Base-by-base conservation (phyloP, 306 rosid genomes). In the Ziziphus jujuba region DNA sequence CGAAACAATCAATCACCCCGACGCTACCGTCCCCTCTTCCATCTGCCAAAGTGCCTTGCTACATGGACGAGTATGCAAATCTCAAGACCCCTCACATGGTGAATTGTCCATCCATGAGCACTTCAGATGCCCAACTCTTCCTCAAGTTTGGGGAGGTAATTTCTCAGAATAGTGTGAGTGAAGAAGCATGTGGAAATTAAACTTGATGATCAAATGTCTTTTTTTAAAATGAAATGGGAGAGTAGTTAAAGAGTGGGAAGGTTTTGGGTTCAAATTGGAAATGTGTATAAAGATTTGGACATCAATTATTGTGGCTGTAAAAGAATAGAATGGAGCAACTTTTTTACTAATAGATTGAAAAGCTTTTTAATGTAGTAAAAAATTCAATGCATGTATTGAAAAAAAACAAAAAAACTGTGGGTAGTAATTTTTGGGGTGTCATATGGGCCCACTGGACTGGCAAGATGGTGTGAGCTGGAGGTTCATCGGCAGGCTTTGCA, bases 111-210 rank as follows among this genome's bases (percentile, higher is more conserved):
- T 87, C 98, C 13, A 89, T 91, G 91, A 91, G 98, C 73, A 82
- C 95, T 56, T 89, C 96, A 1, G 96, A 91, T 59, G 98, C 96
- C 0, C 98, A 89, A 53, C 92, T 89, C 35, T 91, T 91, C 72
- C 87, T 89, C 61, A 89, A 91, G 74, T 91, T 91, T 47, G 96
- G 98, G 47, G 98, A 91, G 85, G 98, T 91, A 51, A 91, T 91
- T 66, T 87, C 98, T 52, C 96, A 85, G 49, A 89, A 87, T 82
- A 91, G 95, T 40, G 87, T 40, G 87, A 74, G 77, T 83, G 79
- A 85, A 43, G 10, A 45, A 61, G 61, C 45, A 47, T 62, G 67
- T 45, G 9, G 38, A 8, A 22, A 21, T 33, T 13, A 9, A 34
- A 35, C 3, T 34, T 11, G 16, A 15, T 59, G 9, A 28, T 15